Base-by-base conservation (phyloP, 768 basidiomycete species). In the Amyloporia xantha region DNA sequence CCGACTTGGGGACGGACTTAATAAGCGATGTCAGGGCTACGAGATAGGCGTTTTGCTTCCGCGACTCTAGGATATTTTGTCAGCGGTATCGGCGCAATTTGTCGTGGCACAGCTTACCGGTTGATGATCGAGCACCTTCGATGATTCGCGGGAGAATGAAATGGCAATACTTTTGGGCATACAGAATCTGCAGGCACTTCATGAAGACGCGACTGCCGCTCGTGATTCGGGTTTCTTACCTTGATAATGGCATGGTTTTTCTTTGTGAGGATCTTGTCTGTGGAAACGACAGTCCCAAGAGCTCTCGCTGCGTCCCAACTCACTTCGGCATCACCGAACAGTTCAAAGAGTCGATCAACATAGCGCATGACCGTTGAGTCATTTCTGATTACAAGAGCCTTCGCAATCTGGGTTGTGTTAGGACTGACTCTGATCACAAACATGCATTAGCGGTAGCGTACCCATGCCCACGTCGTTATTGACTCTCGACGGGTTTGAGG, bases 21-120 rank as follows among this genome's bases (percentile, higher is more conserved):
- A 97, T 78, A 7, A 98, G 71, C 19, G 84, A 83, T 0, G 87
- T 82, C 24, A 98, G 74, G 2, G 91, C 91, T 28, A 92, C 82
- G 2, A 98, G 77, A 62, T 86, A 82, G 1, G 90, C 79, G 1
- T 73, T 76, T 61, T 82, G 86, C 51, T 72, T 68, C 10, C 59
- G 61, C 1, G 75, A 57, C 43, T 78, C 85, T 86, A 49, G 15
- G 2, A 30, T 19, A 36, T 44, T 30, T n/a, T n/a, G n/a, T n/a
- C n/a, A n/a, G n/a, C 2, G 26, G 41, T 39, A 12, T 33, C 30
- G 15, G 30, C 30, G 7, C 30, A 33, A 15, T 7, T 7, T 33
- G 13, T 39, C 38, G 7, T 39, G 38, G 6, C 38, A 2, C 4
- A 17, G 63, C 78, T 41, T 48, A 88, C 88, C 71, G 41, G 66